Base-by-base conservation (phyloP, 139 green algal species). In the Chlorella sorokiniana region DNA sequence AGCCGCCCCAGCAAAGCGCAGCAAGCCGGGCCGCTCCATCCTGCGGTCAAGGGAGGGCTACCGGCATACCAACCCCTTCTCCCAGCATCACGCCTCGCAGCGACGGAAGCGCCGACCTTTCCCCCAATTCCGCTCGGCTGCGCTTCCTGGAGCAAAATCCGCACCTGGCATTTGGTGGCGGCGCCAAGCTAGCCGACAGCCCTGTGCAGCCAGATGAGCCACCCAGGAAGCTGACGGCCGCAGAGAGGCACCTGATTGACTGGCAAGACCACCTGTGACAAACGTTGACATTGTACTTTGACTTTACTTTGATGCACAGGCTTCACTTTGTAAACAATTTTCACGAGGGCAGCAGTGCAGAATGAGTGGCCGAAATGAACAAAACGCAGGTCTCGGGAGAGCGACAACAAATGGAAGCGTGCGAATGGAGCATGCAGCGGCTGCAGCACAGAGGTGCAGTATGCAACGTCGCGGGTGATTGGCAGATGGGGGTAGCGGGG, bases 131-230 rank as follows among this genome's bases (percentile, higher is more conserved):
- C 1, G 78, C 78, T 4, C 78, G 67, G 29, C 65, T 83, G 37
- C 78, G 78, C 29, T 69, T 40, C n/a, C 41, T 81, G 41, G 77
- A 78, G 78, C 67, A 83, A 64, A 61, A 83, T 51, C 78, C 78
- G 6, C 62, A 83, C 22, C 67, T 83, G 25, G 78, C 64, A 1
- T 83, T 83, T 69, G 78, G 78, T 18, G 65, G 78, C 38, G 78
- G 67, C 65, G 69, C 37, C 48, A 77, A 77, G 67, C 51, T 78
- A n/a, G 67, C 54, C 2, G 54, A 7, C 37, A 77, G 51, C 51
- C 48, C 78, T 4, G 27, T 59, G 4, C 22, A 48, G 2, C 14
- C 27, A 3, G 29, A 48, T 1, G 44, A 62, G 6, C 62, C 48
- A n/a, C 2, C 31, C 25, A 48, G 33, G 22, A 82, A 82, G 76